Evolutionary conservation across 441 rosid genomes (phyloP), one percentile per base, ranked within the genome.

Genomic region (Omphalea diandra): DNA sequence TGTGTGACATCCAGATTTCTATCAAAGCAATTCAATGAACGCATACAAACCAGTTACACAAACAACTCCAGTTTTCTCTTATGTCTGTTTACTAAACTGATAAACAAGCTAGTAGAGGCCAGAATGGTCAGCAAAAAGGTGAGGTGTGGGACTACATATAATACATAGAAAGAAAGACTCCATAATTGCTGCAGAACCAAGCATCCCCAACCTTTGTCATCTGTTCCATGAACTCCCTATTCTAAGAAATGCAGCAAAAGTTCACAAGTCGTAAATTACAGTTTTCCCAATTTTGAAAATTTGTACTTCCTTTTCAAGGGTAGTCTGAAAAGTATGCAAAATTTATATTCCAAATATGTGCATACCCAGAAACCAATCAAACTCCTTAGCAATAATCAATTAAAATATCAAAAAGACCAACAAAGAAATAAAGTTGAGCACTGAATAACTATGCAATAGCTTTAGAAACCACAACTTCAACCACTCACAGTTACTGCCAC

Each of bases 231-330:
- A 50, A 50, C 50, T 26, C 52, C 29, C 41, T 7, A 53, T 63
- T 63, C 43, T 11, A 43, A 41, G 36, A 54, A 9, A 36, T 40
- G 63, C 49, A 62, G 67, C 74, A 61, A 60, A 52, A 53, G 15
- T 22, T 61, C n/a, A 50, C 15, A 69, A 40, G 3, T 31, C 47
- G 2, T 22, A 18, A 22, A 46, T 52, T 50, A 52, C 22, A 66
- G 46, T 7, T 38, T 18, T 17, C 32, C 46, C 29, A 5, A 17
- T 17, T 46, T 46, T 46, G 22, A 35, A 27, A 57, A 57, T 35
- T 33, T 26, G 22, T 4, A 44, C 53, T 47, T 69, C 38, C 9
- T 67, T 31, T 18, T 10, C 53, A 27, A 69, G n/a, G 32, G 26
- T 8, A 29, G 41, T n/a, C n/a, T n/a, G n/a, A n/a, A n/a, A n/a